Conservation (phyloP, 1,139 yeast species). For the Magnusiomyces ingens region DNA sequence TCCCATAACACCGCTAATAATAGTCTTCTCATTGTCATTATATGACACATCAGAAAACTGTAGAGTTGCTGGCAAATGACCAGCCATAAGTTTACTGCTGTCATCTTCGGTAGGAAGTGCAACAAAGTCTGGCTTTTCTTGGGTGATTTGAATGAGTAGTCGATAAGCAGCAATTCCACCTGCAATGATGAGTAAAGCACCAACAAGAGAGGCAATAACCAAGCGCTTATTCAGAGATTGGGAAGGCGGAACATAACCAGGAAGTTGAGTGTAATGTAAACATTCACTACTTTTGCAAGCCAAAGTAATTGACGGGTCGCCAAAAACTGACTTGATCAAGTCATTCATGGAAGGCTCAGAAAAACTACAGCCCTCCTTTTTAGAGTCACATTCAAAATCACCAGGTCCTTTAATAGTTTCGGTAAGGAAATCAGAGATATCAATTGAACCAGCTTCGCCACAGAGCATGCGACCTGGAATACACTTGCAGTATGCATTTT, state of each 20-base stretch:
- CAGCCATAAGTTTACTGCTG: slow-evolving; percentile 33
- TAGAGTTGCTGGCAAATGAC: slow-evolving; percentile 68
- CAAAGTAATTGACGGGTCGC: slow-evolving; percentile 81
- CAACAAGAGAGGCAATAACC: slow-evolving; percentile 45
- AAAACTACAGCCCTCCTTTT: slow-evolving; percentile 57
- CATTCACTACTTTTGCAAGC: slow-evolving; percentile 85
- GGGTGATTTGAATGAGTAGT: slow-evolving; percentile 25
- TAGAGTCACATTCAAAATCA: slow-evolving; percentile 72
- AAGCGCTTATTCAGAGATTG: slow-evolving; percentile 47
- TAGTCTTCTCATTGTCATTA: slow-evolving; percentile 46
- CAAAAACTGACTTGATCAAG: slow-evolving; percentile 80
- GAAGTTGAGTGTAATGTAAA: slow-evolving; percentile 83
- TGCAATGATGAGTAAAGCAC: slow-evolving; percentile 38
- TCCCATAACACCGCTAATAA: slow-evolving; percentile 64
- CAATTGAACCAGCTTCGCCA: slow-evolving; percentile 90
- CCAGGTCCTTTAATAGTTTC: slow-evolving; percentile 94
- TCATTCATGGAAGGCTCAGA: slow-evolving; percentile 97
- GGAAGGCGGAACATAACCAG: slow-evolving; percentile 71
- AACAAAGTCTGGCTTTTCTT: slow-evolving; percentile 24
- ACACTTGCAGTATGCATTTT: slow-evolving; percentile 72
- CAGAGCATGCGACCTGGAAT: slow-evolving; percentile 89
- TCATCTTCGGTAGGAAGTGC: slow-evolving; percentile 34
- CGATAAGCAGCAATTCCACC: slow-evolving; percentile 41
- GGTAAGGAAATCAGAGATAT: slow-evolving; percentile 83
- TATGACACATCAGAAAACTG: slow-evolving; percentile 71